phyloP scores from a whole-genome alignment of 495 filamentous ascomycete species.

The Aspergillus leporis region DNA sequence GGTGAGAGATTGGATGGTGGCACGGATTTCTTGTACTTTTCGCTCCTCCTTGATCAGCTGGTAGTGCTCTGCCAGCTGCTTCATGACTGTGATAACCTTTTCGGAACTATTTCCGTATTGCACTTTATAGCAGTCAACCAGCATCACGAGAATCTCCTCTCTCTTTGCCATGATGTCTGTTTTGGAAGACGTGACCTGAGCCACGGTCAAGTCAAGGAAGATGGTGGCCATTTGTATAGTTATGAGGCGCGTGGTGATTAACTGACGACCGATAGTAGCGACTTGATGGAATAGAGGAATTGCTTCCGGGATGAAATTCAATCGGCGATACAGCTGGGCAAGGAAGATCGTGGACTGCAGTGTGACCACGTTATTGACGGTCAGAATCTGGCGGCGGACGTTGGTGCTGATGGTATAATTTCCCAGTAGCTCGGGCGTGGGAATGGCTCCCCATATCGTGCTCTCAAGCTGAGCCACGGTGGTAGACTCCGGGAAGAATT shows the following conservation, averaged over 20 bases:
- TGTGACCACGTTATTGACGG: conserved; percentile 24
- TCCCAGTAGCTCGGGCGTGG: conserved; percentile 29
- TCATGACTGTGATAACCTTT: conserved; percentile 30
- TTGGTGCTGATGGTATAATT: conserved; percentile 33
- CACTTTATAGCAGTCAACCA: conserved; percentile 38
- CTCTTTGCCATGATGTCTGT: conserved; percentile 40
- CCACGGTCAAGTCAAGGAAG: conserved; percentile 36
- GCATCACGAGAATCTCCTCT: conserved; percentile 31
- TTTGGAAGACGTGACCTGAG: conserved; percentile 28
- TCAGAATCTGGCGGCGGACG: conserved; percentile 31
- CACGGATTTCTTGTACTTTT: conserved; percentile 18
- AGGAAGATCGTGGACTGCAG: conserved; percentile 24
- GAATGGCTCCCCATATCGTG: conserved; percentile 32
- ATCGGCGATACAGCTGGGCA: conserved; percentile 20
- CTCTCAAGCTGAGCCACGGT: conserved; percentile 32
- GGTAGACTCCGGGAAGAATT: conserved; percentile 34
- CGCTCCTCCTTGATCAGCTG: conserved; percentile 23
- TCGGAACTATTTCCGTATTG: conserved; percentile 38
- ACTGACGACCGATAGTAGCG: conserved; percentile 27
- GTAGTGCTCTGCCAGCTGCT: conserved; percentile 38
- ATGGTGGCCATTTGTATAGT: conserved; percentile 35
- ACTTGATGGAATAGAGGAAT: conserved; percentile 24
- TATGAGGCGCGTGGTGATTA: conserved; percentile 33
- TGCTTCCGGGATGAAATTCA: conserved; percentile 13
- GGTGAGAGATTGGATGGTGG: conserved; percentile 12